Conservation (phyloP, 2,329 filamentous ascomycete genomes). For the Coniochaeta sp. region DNA sequence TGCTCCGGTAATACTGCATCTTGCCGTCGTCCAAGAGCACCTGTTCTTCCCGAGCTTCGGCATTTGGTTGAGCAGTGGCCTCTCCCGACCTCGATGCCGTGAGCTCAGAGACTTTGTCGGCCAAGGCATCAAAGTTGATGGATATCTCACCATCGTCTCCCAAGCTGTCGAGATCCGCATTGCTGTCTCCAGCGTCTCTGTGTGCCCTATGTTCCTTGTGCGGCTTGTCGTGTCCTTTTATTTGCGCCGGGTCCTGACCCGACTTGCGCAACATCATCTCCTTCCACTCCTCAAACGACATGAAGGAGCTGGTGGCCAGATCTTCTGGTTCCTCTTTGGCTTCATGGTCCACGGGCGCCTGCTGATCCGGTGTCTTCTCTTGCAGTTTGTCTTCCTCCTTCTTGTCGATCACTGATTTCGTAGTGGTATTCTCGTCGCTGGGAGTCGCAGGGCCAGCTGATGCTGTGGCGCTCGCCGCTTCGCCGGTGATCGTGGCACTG, state of each 20-base stretch:
- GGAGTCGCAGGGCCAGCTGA: conserved; percentile 7
- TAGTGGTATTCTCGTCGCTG: background rate
- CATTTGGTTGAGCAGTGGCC: conserved; percentile 13
- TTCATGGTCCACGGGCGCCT: conserved; percentile 45
- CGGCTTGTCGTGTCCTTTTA: conserved; percentile 51
- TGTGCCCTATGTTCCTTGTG: conserved; percentile 41
- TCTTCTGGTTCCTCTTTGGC: conserved; percentile 67
- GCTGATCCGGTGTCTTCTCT: conserved; percentile 24
- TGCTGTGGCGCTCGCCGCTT: background rate
- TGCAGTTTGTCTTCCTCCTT: conserved; percentile 24
- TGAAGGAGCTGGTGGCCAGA: conserved; percentile 59
- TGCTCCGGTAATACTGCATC: conserved; percentile 60
- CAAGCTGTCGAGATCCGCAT: conserved; percentile 67
- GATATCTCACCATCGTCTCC: conserved; percentile 84
- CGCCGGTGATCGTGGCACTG: conserved; percentile 3
- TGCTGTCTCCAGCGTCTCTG: conserved; percentile 45
- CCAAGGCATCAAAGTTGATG: conserved; percentile 44
- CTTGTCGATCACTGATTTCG: conserved; percentile 17
- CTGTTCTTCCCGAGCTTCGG: conserved; percentile 28
- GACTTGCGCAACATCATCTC: conserved; percentile 81
- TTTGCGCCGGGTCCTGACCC: conserved; percentile 63
- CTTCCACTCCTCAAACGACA: conserved; percentile 99
- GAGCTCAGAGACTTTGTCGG: conserved; percentile 37
- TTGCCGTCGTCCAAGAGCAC: conserved; percentile 39
- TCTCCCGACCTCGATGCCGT: conserved; percentile 22